These are phyloP conservation scores for Diatrype stigma DNA, from an alignment of 2,329 filamentous ascomycete genomes.

Conservation along the genomic window DNA sequence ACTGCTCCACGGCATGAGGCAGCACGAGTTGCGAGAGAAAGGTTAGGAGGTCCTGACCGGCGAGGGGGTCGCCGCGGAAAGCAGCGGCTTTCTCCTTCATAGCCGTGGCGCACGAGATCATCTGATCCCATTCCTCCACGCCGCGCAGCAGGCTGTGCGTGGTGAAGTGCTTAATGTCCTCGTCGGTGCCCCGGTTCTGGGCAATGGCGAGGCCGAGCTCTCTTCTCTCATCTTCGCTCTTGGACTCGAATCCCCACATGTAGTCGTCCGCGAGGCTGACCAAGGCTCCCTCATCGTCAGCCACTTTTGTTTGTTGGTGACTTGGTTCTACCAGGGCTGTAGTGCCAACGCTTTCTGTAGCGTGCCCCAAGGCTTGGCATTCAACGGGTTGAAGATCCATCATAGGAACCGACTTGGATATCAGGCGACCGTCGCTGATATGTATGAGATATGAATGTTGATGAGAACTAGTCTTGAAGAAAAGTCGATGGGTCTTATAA, in stretches of 20 bases:
- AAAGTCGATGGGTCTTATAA: too few relatives aligned
- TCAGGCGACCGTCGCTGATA: too few relatives aligned
- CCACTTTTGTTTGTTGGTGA: neutral
- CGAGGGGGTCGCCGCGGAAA: constrained; percentile 12
- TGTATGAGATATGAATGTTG: too few relatives aligned
- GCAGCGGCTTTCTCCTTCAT: constrained; percentile 19
- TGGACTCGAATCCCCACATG: constrained; percentile 29
- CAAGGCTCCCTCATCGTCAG: constrained; percentile 1
- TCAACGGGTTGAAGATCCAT: too few relatives aligned
- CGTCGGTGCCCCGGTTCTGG: constrained; percentile 16
- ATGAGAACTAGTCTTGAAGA: too few relatives aligned
- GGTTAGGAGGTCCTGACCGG: constrained; percentile 22
- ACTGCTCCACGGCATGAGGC: neutral
- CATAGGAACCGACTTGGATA: too few relatives aligned
- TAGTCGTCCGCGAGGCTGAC: constrained; percentile 20
- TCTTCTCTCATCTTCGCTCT: constrained; percentile 19
- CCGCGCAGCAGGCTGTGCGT: constrained; percentile 26
- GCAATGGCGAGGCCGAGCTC: constrained; percentile 23
- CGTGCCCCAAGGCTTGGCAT: too few relatives aligned
- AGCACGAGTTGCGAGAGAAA: constrained; percentile 16
- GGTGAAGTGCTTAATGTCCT: constrained; percentile 23
- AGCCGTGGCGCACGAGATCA: constrained; percentile 26
- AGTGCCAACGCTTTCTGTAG: too few relatives aligned
- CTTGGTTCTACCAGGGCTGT: too few relatives aligned
- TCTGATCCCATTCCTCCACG: constrained; percentile 30